A percentile compares a stretch with the other conserved stretches of the same genome.
Conservation (phyloP, 345 rosid species). For the Eucalyptus guilfoylei region DNA sequence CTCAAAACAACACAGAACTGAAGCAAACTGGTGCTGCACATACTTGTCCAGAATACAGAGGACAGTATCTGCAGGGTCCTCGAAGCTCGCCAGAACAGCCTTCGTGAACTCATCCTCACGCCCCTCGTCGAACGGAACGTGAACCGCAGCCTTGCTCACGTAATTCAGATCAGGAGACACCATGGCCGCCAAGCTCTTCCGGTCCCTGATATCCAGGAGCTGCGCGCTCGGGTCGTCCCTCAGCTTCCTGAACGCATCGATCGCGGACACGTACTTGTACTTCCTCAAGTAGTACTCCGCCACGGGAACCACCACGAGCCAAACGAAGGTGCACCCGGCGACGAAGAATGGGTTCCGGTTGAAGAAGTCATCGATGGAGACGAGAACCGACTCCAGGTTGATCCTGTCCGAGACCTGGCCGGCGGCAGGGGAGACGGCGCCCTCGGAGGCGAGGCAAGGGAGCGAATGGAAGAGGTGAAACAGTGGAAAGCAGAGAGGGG, state of each 20-base stretch:
- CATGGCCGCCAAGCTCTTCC: conserved; percentile 34
- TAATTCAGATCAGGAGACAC: conserved; percentile 57
- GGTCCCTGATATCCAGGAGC: conserved; percentile 79
- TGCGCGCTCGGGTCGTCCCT: conserved; percentile 45
- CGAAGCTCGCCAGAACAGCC: conserved; percentile 41
- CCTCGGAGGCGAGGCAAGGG: conserved; percentile 53
- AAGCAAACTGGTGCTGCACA: not conserved
- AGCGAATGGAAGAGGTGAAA: conserved; percentile 21
- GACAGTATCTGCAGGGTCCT: conserved; percentile 44
- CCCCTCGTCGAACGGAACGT: conserved; percentile 36
- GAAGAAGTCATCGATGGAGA: conserved; percentile 63
- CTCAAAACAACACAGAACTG: not conserved
- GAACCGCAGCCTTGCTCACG: conserved; percentile 39
- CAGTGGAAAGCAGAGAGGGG: conserved; percentile 24
- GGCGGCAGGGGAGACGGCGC: conserved; percentile 10
- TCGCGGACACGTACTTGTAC: conserved; percentile 53
- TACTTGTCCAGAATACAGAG: conserved; percentile 80
- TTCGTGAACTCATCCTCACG: conserved; percentile 42
- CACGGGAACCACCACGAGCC: conserved; percentile 63
- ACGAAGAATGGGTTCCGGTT: conserved; percentile 84
- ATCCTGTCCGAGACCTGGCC: conserved; percentile 27
- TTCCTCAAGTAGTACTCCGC: conserved; percentile 46
- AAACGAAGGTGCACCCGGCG: conserved; percentile 67
- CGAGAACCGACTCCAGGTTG: conserved; percentile 49
- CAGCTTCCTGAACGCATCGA: conserved; percentile 60